Conservation (phyloP, 257 asterid genomes). For the Vinca minor region DNA sequence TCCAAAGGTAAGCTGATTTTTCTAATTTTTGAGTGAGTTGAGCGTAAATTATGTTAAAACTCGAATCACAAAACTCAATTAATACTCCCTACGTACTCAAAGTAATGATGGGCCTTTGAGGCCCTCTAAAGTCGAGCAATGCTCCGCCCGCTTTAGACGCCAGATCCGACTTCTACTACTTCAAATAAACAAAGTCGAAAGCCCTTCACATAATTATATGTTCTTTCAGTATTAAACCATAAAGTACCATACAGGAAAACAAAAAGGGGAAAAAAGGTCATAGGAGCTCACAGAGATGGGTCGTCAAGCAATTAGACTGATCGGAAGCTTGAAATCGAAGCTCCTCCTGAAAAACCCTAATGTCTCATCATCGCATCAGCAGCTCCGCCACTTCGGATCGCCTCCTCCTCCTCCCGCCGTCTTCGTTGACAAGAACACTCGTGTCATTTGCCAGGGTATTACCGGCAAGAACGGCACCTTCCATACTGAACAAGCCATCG, state of each 20-base stretch:
- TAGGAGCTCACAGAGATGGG: constrained; percentile 38
- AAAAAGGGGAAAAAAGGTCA: background rate
- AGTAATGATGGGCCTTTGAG: no score
- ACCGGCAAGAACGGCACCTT: constrained; percentile 92
- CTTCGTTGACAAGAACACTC: constrained; percentile 88
- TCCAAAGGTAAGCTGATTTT: no score
- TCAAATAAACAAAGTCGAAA: no score
- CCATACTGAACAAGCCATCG: constrained; percentile 94
- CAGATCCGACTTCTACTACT: no score
- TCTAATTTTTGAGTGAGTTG: no score
- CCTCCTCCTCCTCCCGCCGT: constrained; percentile 77
- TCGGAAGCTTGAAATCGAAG: constrained; percentile 50
- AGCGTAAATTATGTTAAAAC: no score
- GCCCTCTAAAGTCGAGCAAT: no score
- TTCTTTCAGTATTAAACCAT: no score
- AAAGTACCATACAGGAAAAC: background rate
- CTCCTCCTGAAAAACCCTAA: constrained; percentile 25
- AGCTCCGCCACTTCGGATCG: constrained; percentile 63
- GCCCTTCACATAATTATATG: no score
- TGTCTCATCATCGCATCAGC: constrained; percentile 29
- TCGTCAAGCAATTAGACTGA: constrained; percentile 58
- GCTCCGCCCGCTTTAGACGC: no score
- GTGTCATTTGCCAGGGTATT: constrained; percentile 91
- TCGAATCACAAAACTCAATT: no score
- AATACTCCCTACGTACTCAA: no score